Evolutionary conservation across 2,329 filamentous ascomycete genomes (phyloP).

Genomic region (Paraconiothyrium brasiliense): DNA sequence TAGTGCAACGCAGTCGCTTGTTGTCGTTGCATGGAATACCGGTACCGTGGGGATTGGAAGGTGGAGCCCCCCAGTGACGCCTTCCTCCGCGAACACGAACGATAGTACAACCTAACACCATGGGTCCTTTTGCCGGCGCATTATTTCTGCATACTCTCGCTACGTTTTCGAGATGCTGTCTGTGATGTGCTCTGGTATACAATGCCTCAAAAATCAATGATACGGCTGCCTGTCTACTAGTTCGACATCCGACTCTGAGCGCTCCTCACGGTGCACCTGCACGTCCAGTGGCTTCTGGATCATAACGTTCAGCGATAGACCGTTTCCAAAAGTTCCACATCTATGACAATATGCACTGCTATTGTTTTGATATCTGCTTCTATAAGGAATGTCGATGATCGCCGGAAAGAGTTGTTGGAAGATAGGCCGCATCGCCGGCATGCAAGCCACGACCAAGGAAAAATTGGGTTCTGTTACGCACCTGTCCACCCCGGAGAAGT

Average conservation of each 20-base stretch:
- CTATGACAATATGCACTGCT: conserved; percentile 16
- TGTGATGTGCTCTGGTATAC: too few species aligned
- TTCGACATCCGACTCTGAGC: conserved; percentile 33
- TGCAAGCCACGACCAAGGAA: conserved; percentile 39
- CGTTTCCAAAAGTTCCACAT: conserved; percentile 16
- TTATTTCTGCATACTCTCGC: too few species aligned
- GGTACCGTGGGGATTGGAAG: too few species aligned
- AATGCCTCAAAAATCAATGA: too few species aligned
- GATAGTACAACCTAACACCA: too few species aligned
- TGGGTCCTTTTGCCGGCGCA: too few species aligned
- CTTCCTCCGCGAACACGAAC: too few species aligned
- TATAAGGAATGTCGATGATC: conserved; percentile 16
- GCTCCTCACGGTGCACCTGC: conserved; percentile 28
- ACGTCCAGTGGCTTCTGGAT: conserved; percentile 37
- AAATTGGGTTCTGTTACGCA: conserved; percentile 38
- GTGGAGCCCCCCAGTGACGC: too few species aligned
- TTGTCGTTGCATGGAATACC: too few species aligned
- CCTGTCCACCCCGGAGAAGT: conserved; percentile 37
- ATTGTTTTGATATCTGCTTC: conserved; percentile 24
- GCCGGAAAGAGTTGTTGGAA: conserved; percentile 21
- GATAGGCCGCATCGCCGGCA: conserved; percentile 37
- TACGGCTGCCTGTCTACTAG: conserved; percentile 17
- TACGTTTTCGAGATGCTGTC: too few species aligned
- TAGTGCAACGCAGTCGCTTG: too few species aligned
- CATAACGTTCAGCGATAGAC: conserved; percentile 26